Base-by-base conservation (phyloP, 2,329 filamentous ascomycete species). In the Dryadomyces quercivorus region DNA sequence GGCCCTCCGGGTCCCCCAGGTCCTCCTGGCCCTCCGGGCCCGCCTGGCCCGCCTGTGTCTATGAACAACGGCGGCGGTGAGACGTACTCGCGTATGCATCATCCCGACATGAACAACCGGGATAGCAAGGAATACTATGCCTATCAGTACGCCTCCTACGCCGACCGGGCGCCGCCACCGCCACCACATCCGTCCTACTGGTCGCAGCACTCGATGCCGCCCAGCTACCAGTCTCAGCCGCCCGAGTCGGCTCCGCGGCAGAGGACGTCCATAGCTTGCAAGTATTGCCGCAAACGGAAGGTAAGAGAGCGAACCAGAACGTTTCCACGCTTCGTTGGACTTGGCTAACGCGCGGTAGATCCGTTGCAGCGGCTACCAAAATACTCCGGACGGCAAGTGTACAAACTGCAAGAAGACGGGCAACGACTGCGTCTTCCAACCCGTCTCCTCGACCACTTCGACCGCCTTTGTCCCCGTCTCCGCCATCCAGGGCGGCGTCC, bases 281-380 rank as follows among this genome's bases (percentile, higher is more conserved):
- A 75, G 53, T 82, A 82, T 58, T 82, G 78, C 62, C 68, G 78
- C n/a, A 79, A 80, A 64, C 70, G 78, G 63, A 82, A 82, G 74
- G 78, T 81, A 42, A 18, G 50, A n/a, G n/a, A n/a, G n/a, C n/a
- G n/a, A n/a, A n/a, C n/a, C n/a, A n/a, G n/a, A 5, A n/a, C n/a
- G 44, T 40, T 40, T 40, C 36, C 36, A 13, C 5, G 10, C 36
- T 40, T 40, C 36, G 3, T 7, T 40, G 10, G 36, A 3, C 15
- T 8, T 36, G 8, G 8, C 26, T 31, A 31, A 31, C 26, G 4
- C 26, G 26, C 26, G 4, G 47, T 56, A 81, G 78, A 82, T 82
- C 59, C 76, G 78, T 42, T 82, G 78, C 68, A 81, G 77, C 57
- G 78, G 78, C 31, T 81, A 81, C 58, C 74, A 78, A 56, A 80